Percentiles rank a stretch among this genome's conserved stretches.
Conservation (phyloP, 371 early-diverging fungal species). For the Mortierella sp. region DNA sequence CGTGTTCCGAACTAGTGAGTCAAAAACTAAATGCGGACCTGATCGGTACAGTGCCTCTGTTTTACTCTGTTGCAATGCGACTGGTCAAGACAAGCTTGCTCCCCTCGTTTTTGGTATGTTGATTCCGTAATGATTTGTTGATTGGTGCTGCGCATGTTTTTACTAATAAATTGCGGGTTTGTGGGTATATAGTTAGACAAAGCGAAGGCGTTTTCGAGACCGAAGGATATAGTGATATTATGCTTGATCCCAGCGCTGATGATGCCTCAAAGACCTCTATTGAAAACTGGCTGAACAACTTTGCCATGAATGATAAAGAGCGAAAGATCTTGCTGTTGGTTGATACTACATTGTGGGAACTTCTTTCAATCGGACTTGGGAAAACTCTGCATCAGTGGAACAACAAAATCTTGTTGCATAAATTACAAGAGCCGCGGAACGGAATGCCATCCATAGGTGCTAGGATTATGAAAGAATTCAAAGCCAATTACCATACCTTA, state of each 20-base stretch:
- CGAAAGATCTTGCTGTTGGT: background rate
- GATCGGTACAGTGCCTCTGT: slow-evolving; percentile 7
- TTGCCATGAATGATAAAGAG: background rate
- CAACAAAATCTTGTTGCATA: no score
- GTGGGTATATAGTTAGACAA: slow-evolving; percentile 2
- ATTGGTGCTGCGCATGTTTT: background rate
- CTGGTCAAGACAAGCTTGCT: background rate
- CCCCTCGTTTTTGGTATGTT: slow-evolving; percentile 10
- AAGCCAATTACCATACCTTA: background rate
- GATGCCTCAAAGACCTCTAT: background rate
- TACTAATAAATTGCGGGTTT: background rate
- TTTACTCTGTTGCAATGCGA: slow-evolving; percentile 16
- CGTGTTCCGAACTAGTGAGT: background rate
- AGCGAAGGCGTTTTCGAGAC: background rate
- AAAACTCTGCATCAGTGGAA: background rate
- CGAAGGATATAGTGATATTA: background rate
- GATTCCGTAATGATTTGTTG: background rate
- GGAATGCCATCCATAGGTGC: slow-evolving; percentile 1
- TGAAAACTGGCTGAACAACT: slow-evolving; percentile 10
- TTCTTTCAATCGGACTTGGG: background rate
- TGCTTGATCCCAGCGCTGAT: background rate
- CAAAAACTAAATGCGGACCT: background rate
- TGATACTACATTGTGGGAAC: background rate
- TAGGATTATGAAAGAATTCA: slow-evolving; percentile 7
- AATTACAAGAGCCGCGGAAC: background rate